Evolutionary conservation across 2,329 filamentous ascomycete genomes (phyloP).

Genomic region (Paramyrothecium roridum): DNA sequence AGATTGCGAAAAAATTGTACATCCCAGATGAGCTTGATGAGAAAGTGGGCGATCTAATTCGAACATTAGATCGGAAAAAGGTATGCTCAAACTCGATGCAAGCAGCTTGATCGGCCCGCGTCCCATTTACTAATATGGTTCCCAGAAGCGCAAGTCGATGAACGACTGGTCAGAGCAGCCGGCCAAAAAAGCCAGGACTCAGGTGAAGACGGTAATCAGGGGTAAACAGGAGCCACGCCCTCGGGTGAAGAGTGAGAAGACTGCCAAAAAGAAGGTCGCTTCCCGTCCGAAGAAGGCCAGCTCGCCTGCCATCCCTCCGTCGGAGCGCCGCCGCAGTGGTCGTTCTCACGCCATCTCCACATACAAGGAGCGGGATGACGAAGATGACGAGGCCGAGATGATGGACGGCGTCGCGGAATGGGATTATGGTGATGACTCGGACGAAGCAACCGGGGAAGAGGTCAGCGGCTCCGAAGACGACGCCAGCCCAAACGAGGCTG

Average conservation of each 20-base stretch:
- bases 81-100: constrained; percentile 27
- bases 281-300: constrained; percentile 20
- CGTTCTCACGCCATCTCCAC: constrained; percentile 43
- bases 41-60: constrained; percentile 66
- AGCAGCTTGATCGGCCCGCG: background rate
- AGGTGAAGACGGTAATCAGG: constrained; percentile 31
- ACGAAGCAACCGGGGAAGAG: constrained; percentile 19
- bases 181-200: constrained; percentile 33
- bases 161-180: constrained; percentile 46
- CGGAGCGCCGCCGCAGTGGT: constrained; percentile 55
- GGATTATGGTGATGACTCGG: constrained; percentile 44
- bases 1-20: constrained; percentile 83
- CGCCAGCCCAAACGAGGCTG: constrained; percentile 11
- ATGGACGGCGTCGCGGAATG: constrained; percentile 57
- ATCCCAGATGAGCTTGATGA: constrained; percentile 75
- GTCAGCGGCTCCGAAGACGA: constrained; percentile 14
- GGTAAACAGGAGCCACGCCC: constrained; percentile 31
- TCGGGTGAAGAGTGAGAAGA: constrained; percentile 16
- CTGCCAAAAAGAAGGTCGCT: constrained; percentile 27
- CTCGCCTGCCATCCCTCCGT: constrained; percentile 26
- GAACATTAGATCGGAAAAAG: constrained; percentile 70
- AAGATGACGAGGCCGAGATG: constrained; percentile 61
- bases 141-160: constrained; percentile 54
- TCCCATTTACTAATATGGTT: constrained; percentile 17
- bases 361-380: constrained; percentile 55